Conservation (phyloP, 1,139 yeast species). For the Suhomyces ambrosiae region DNA sequence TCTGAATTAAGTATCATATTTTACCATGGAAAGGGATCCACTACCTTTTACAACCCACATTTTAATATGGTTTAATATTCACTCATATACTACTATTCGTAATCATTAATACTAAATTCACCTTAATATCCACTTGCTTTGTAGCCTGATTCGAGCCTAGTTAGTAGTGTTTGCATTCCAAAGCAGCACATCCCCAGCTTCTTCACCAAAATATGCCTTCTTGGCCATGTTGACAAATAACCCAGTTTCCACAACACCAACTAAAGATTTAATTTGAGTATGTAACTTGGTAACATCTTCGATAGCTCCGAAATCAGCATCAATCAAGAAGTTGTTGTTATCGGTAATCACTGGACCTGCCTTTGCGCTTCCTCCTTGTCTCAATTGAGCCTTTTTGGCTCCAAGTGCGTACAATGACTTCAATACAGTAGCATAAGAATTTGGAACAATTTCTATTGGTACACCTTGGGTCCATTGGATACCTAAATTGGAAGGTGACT, state of each 20-base stretch:
- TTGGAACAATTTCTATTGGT: conserved; percentile 94
- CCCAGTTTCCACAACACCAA: conserved; percentile 98
- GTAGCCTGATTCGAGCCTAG: too few relatives aligned
- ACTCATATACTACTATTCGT: too few relatives aligned
- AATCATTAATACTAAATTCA: too few relatives aligned
- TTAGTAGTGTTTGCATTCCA: too few relatives aligned
- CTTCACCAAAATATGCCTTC: conserved; percentile 87
- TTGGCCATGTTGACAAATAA: conserved; percentile 72
- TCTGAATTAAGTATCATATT: too few relatives aligned
- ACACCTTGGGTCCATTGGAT: conserved; percentile 86
- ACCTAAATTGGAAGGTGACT: conserved; percentile 66
- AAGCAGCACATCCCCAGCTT: conserved; percentile 60
- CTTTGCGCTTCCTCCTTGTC: conserved; percentile 88
- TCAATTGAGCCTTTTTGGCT: conserved; percentile 62
- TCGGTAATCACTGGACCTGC: conserved; percentile 99
- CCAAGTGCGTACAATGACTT: conserved; percentile 66
- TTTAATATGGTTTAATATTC: too few relatives aligned
- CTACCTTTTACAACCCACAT: too few relatives aligned
- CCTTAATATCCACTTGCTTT: too few relatives aligned
- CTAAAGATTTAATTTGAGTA: conserved; percentile 64
- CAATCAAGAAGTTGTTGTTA: conserved; percentile 89
- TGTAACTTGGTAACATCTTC: conserved; percentile 63
- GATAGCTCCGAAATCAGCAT: conserved; percentile 88
- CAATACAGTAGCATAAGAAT: conserved; percentile 77
- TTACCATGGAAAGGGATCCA: too few relatives aligned